phyloP scores from a whole-genome alignment of 805 yeast species.

The Suhomyces pyralidae region DNA sequence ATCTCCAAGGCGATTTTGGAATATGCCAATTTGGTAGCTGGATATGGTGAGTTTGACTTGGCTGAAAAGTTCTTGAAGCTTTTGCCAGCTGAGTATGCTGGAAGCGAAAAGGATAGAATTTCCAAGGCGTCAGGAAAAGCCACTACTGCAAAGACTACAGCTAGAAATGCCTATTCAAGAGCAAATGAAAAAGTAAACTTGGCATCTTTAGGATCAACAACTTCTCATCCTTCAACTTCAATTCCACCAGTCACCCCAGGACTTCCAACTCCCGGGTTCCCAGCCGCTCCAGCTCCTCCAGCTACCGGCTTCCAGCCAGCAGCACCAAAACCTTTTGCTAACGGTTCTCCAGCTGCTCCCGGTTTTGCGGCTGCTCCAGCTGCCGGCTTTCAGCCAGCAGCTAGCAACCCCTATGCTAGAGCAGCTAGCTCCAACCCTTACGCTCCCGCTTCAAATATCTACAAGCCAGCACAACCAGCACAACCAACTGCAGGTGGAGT shows the following conservation, averaged over 20 bases:
- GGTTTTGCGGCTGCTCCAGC: slow-evolving; percentile 2
- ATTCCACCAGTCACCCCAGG: slow-evolving; percentile 9
- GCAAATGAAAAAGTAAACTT: neutral
- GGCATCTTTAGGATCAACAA: too few species aligned
- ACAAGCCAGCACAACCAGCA: slow-evolving; percentile 15
- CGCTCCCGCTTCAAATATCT: slow-evolving; percentile 23
- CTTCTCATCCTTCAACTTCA: too few species aligned
- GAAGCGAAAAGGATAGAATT: slow-evolving; percentile 76
- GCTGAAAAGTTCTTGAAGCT: slow-evolving; percentile 68
- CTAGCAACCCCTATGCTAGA: slow-evolving; percentile 31
- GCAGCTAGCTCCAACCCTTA: slow-evolving; percentile 18
- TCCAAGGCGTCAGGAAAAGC: slow-evolving; percentile 48
- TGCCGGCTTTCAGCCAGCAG: neutral
- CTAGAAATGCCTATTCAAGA: neutral
- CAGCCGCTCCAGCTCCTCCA: too few species aligned
- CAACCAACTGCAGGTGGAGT: slow-evolving; percentile 5
- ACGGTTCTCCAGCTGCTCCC: slow-evolving; percentile 11
- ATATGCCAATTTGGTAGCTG: slow-evolving; percentile 74
- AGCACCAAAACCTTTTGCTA: neutral
- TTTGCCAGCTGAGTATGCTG: slow-evolving; percentile 72
- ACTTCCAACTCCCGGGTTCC: slow-evolving; percentile 21
- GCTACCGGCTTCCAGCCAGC: neutral
- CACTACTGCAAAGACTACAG: slow-evolving; percentile 8
- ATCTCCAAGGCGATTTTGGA: slow-evolving; percentile 69
- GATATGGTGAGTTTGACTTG: slow-evolving; percentile 78